Evolutionary conservation across 768 basidiomycete genomes (phyloP), one percentile per base, ranked within the genome.

Genomic region (Holtermannia corniformis): DNA sequence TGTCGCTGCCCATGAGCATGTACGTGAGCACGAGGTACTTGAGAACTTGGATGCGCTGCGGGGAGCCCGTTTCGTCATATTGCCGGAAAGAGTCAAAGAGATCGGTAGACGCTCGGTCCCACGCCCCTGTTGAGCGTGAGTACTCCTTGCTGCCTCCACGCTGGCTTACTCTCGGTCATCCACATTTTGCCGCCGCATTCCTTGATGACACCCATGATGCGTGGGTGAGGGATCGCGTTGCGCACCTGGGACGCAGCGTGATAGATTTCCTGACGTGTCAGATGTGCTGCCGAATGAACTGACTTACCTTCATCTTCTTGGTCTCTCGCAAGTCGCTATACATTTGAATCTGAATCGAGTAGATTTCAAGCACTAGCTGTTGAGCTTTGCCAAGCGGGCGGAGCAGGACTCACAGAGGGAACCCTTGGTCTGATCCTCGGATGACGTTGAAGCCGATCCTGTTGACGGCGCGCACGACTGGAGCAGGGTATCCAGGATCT

Each of bases 111-210:
- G 95, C 95, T 52, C 88, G 82, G 51, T 87, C 85, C 92, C 93
- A 99, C 75, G 95, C 87, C 52, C 87, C 88, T 91, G 67, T 10
- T 4, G 2, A 41, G n/a, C 12, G 52, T 52, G n/a, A 59, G 43
- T 23, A 20, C 23, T 22, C n/a, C 32, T 43, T 16, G 12, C 37
- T 16, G 23, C n/a, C n/a, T 41, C 45, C 26, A 21, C 37, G 45
- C 19, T 4, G 40, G 66, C 83, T 65, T 72, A 85, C 93, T 86
- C 78, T 97, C 95, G 54, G 88, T 90, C 95, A 99, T 97, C 92
- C 95, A 97, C 95, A 99, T 99, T 75, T 99, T 99, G 2, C 95
- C 95, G 14, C 95, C 95, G 61, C 93, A 97, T 73, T 99, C 95
- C 68, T 92, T 88, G 75, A 99, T 97, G 48, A 97, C 89, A 41